Base-by-base conservation (phyloP, 2,329 filamentous ascomycete genomes). In the Neonectria neomacrospora region DNA sequence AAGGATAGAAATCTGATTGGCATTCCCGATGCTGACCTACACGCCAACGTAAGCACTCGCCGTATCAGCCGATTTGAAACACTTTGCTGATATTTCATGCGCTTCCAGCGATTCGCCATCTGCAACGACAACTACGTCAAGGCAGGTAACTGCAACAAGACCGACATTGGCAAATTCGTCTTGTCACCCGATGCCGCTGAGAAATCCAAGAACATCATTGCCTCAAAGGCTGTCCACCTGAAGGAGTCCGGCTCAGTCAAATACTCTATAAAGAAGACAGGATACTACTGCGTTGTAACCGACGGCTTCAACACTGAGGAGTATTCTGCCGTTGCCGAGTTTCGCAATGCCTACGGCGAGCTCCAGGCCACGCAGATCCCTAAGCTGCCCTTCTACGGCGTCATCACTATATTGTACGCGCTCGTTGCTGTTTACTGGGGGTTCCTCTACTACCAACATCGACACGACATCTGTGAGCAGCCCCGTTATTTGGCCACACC, bases 311-410 rank as follows among this genome's bases (percentile, higher is more conserved):
- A 85, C 26, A 82, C 85, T 0, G 83, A 86, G 20, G 85, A 92
- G 47, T 99, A 96, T 76, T 86, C 85, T 50, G 94, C 91, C 8
- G 87, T 96, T 14, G 90, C 96, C 45, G 94, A 96, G 73, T 99
- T 98, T 79, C 90, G 94, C 66, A 98, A 99, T 79, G 92, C 96
- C 3, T 99, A 96, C 76, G 96, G 96, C 76, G 95, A 99, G 82
- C 89, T 99, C 59, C 92, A 94, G 5, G 96, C 94, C 8, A 94
- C 94, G 2, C 95, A 99, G 78, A 97, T 99, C 69, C 91, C 96
- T 20, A 99, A 99, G 79, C 84, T 99, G 62, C 95, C 96, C 2
- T 99, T 99, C 78, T 99, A 99, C 75, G 96, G 95, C 50, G 95
- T 91, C 61, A 89, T 98, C 70, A 95, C 94, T 1, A 94, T 99